A percentile compares a stretch with the other conserved stretches of the same genome.
These are phyloP conservation scores for Spathaspora arborariae DNA, from an alignment of 805 yeast genomes.

Conservation along the genomic window DNA sequence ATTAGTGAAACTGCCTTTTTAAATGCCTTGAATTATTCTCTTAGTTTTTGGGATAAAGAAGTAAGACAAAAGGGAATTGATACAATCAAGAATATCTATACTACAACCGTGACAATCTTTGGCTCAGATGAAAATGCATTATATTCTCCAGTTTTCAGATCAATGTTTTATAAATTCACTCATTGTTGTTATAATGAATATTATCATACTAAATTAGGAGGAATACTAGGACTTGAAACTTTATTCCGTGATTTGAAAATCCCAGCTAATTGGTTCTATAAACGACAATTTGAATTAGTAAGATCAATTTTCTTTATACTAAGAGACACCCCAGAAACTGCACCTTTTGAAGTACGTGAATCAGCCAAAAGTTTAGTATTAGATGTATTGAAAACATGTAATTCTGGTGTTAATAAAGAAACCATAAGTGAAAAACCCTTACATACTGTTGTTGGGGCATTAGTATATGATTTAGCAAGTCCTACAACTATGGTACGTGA, in stretches of 20 bases:
- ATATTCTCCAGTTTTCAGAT: constrained; percentile 70
- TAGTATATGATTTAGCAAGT: constrained; percentile 90
- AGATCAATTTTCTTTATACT: constrained; percentile 86
- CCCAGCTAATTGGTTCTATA: constrained; percentile 69
- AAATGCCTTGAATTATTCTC: constrained; percentile 72
- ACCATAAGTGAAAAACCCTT: constrained; percentile 68
- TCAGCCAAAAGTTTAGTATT: constrained; percentile 68
- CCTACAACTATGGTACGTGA: constrained; percentile 79
- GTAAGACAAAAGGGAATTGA: constrained; percentile 70
- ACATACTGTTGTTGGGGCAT: constrained; percentile 78
- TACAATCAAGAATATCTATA: constrained; percentile 59
- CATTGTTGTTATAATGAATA: constrained; percentile 91
- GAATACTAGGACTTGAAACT: constrained; percentile 76
- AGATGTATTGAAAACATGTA: constrained; percentile 63
- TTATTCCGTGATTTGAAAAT: constrained; percentile 65
- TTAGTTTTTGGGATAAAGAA: constrained; percentile 68
- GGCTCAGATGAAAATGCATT: constrained; percentile 63
- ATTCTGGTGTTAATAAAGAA: constrained; percentile 53
- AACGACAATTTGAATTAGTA: constrained; percentile 78
- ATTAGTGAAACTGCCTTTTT: constrained; percentile 68
- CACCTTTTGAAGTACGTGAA: constrained; percentile 73
- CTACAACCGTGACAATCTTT: constrained; percentile 61
- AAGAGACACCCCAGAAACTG: constrained; percentile 85
- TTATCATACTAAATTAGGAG: constrained; percentile 83
- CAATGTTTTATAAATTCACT: constrained; percentile 75